Conservation (phyloP, 2,329 filamentous ascomycete genomes). For the Arthrobotrys musiformis region DNA sequence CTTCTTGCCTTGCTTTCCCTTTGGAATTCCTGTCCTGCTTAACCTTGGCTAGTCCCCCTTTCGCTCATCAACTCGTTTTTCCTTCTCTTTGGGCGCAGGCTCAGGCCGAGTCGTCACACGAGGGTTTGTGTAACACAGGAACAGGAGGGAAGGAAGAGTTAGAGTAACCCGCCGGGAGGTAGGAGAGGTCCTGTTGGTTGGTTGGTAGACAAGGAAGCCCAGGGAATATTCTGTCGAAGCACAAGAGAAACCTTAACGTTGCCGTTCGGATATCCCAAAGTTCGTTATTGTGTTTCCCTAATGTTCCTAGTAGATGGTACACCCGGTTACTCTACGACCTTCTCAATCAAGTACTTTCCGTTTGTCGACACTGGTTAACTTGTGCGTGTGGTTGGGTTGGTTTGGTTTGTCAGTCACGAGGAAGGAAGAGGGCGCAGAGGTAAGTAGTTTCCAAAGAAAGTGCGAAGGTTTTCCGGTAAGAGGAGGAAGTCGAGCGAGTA, state of each 20-base stretch:
- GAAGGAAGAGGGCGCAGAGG: no score
- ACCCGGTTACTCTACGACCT: constrained; percentile 55
- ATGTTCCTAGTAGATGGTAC: constrained; percentile 54
- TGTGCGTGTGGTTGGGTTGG: constrained; percentile 20
- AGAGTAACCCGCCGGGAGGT: constrained; percentile 44
- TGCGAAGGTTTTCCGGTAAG: constrained; percentile 30
- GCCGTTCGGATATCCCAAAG: constrained; percentile 54
- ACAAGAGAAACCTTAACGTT: constrained; percentile 48
- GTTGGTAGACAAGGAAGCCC: constrained; percentile 28
- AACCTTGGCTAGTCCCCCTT: constrained; percentile 6
- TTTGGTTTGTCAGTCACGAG: constrained; percentile 33
- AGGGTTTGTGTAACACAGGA: constrained; percentile 53
- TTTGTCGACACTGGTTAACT: constrained; percentile 39
- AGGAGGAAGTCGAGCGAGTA: neutral
- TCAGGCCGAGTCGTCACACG: constrained; percentile 43
- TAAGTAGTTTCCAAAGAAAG: neutral
- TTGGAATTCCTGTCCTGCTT: constrained; percentile 4
- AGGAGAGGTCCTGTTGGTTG: constrained; percentile 26
- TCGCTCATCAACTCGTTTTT: constrained; percentile 1
- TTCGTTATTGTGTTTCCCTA: constrained; percentile 53
- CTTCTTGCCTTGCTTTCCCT: constrained; percentile 1
- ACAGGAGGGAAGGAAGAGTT: constrained; percentile 30
- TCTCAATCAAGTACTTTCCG: constrained; percentile 55
- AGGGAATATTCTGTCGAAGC: constrained; percentile 53
- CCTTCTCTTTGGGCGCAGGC: constrained; percentile 17